Percentiles rank a stretch among this genome's conserved stretches.
Evolutionary conservation across 2,329 filamentous ascomycete species (phyloP).

Genomic region (Emergomyces pasteurianus): DNA sequence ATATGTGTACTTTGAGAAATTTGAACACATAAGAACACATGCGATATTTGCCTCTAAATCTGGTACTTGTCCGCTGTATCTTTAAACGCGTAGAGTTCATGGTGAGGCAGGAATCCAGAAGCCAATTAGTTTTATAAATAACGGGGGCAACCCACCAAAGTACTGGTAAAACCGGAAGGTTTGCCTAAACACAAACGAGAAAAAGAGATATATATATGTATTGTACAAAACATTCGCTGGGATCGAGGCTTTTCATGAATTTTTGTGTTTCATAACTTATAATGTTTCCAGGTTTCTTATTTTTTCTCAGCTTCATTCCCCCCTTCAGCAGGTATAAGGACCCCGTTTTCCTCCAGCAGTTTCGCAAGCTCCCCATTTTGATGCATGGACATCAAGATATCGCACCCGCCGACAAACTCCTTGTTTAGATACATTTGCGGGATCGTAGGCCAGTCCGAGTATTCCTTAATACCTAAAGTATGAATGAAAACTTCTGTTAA

Average conservation of each 20-base stretch:
- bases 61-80: neutral
- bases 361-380: conserved; percentile 88
- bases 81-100: neutral
- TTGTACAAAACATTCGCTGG: neutral
- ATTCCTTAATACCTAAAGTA: conserved; percentile 82
- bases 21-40: neutral
- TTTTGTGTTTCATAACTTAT: neutral
- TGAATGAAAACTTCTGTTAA: conserved; percentile 3
- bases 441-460: conserved; percentile 98
- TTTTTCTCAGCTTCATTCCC: conserved; percentile 9
- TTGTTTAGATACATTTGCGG: conserved; percentile 91
- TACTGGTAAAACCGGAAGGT: neutral
- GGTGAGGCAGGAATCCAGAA: neutral
- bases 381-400: conserved; percentile 95
- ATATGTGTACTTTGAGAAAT: neutral
- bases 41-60: neutral
- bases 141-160: neutral
- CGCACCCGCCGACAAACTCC: conserved; percentile 95
- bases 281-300: neutral
- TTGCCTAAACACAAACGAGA: neutral
- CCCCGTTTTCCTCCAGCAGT: conserved; percentile 80
- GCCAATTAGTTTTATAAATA: neutral
- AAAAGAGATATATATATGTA: neutral
- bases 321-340: conserved; percentile 55
- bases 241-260: neutral